These are phyloP conservation scores for Gynandropsis gynandra DNA, from an alignment of 345 rosid genomes.

Conservation along the genomic window DNA sequence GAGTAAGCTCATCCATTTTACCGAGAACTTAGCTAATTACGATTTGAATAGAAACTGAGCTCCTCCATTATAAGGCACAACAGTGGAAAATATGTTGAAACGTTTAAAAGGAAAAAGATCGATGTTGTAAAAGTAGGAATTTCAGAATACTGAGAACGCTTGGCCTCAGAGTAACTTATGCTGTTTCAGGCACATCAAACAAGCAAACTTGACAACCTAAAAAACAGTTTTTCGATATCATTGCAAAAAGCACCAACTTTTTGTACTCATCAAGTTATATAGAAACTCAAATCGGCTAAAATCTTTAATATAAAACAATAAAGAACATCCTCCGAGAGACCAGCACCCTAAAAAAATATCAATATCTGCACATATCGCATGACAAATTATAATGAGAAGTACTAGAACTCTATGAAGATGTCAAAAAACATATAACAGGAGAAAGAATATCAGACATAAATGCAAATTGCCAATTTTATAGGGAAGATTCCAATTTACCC, in stretches of 20 bases:
- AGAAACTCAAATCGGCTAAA: not conserved
- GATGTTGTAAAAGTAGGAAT: not conserved
- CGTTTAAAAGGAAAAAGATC: not conserved
- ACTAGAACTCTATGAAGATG: not conserved
- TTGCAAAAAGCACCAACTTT: conserved; percentile 11
- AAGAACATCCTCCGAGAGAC: not conserved
- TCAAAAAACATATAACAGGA: too few species aligned
- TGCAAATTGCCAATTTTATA: not conserved
- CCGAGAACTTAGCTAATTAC: not conserved
- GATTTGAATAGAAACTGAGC: not conserved
- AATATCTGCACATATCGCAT: not conserved
- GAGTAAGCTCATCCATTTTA: not conserved
- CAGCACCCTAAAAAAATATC: not conserved
- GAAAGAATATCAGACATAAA: too few species aligned
- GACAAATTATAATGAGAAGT: not conserved
- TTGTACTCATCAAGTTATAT: conserved; percentile 4
- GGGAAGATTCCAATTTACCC: not conserved
- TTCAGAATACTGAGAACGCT: not conserved
- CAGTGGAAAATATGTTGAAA: not conserved
- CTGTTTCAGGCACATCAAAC: not conserved
- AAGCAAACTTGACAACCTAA: too few species aligned
- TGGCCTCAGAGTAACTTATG: not conserved
- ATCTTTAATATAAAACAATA: not conserved
- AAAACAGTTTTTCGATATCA: conserved; percentile 2
- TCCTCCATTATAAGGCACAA: conserved; percentile 1